phyloP scores from a whole-genome alignment of 163 green algal genomes.

The Smithsoniella earleae region DNA sequence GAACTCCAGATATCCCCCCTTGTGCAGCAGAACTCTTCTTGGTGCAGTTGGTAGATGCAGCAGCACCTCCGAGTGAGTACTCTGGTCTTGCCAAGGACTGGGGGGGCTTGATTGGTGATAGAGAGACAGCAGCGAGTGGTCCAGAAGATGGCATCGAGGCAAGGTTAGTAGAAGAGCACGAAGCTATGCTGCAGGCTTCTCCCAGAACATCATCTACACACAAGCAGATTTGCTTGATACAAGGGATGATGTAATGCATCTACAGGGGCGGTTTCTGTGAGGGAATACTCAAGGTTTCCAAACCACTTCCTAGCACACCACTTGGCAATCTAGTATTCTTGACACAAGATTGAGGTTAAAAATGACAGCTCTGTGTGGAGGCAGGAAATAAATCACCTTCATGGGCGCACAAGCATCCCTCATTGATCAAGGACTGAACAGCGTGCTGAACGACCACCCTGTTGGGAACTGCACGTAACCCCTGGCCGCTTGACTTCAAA shows the following conservation, averaged over 20 bases:
- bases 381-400: neutral
- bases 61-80: no score
- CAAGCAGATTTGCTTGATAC: neutral
- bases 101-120: neutral
- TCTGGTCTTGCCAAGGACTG: neutral
- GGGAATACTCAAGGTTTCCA: neutral
- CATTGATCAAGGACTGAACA: neutral
- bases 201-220: neutral
- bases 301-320: neutral
- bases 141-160: neutral
- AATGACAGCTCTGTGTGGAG: no score
- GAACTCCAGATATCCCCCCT: neutral
- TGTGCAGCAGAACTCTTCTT: neutral
- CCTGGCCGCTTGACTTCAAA: neutral
- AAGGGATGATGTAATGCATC: neutral
- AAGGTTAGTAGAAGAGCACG: neutral
- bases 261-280: neutral
- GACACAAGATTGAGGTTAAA: neutral
- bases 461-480: neutral
- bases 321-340: neutral
- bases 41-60: no score
- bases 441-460: constrained; percentile 19
- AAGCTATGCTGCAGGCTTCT: neutral
- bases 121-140: neutral
- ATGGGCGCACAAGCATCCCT: neutral